Conservation (phyloP, 768 basidiomycete genomes). For the Agrocybe praecox region DNA sequence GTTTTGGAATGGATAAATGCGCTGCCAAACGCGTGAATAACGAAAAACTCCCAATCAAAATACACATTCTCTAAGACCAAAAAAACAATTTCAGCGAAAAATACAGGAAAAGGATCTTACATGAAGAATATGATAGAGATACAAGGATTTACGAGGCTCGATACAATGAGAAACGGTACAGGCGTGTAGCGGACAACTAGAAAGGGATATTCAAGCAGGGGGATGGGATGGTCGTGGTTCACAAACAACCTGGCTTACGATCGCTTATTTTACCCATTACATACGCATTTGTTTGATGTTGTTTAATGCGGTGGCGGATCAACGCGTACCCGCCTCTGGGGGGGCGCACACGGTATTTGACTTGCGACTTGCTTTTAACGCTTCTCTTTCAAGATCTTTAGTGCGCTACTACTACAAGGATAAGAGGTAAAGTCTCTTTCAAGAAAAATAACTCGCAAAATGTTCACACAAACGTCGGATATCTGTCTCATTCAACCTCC, state of each 20-base stretch:
- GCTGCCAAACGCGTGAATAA: background rate
- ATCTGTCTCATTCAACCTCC: background rate
- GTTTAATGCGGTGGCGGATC: conserved; percentile 17
- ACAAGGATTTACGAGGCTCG: conserved; percentile 19
- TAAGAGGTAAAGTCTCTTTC: too few species aligned
- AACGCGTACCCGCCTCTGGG: background rate
- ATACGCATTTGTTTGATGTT: conserved; percentile 12
- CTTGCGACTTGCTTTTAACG: too few species aligned
- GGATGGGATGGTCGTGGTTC: conserved; percentile 22
- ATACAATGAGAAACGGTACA: conserved; percentile 16
- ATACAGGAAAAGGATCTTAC: conserved; percentile 36
- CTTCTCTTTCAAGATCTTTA: too few species aligned
- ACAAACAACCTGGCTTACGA: conserved; percentile 12
- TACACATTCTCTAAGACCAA: background rate
- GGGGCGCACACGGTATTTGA: background rate
- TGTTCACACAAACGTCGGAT: background rate
- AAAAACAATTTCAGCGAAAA: conserved; percentile 25
- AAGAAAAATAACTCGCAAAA: background rate
- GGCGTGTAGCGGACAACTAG: conserved; percentile 11
- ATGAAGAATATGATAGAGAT: conserved; percentile 28
- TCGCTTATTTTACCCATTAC: conserved; percentile 6
- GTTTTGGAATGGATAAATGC: conserved; percentile 9
- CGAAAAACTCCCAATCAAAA: background rate
- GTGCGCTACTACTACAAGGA: too few species aligned
- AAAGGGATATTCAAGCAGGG: conserved; percentile 4